A percentile compares a stretch with the other conserved stretches of the same genome.
Evolutionary conservation across 306 rosid species (phyloP).

Genomic region (Ormosia semicastrata): DNA sequence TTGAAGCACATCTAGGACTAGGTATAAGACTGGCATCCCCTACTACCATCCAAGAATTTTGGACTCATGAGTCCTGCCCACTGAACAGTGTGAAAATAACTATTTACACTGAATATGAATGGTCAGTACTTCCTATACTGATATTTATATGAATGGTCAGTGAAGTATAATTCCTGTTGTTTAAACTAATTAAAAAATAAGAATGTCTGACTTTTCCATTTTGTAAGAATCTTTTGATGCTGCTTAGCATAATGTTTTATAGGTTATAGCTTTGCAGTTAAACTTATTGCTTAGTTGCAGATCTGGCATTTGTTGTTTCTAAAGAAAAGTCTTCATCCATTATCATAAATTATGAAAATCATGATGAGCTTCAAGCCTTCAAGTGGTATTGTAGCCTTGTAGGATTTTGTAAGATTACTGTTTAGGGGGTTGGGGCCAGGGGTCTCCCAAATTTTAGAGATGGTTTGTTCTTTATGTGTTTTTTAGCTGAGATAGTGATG

Average conservation of each 20-base stretch:
- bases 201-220: neutral
- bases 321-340: neutral
- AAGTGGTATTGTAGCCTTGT: neutral
- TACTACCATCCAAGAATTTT: neutral
- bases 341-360: neutral
- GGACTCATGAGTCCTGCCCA: neutral
- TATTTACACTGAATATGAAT: neutral
- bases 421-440: neutral
- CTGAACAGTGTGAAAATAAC: neutral
- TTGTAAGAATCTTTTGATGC: neutral
- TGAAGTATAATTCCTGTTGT: neutral
- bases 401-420: neutral
- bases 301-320: slow-evolving; percentile 4
- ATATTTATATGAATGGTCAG: neutral
- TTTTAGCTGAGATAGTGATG: neutral
- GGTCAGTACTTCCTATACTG: neutral
- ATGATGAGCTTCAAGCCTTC: neutral
- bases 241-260: neutral
- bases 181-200: neutral
- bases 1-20: neutral
- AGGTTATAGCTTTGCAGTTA: neutral
- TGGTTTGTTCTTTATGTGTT: neutral
- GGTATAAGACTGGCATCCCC: neutral
- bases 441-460: slow-evolving; percentile 16
- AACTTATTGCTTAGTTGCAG: neutral